Conservation (phyloP, 139 green algal genomes). For the Closterium sp. region DNA sequence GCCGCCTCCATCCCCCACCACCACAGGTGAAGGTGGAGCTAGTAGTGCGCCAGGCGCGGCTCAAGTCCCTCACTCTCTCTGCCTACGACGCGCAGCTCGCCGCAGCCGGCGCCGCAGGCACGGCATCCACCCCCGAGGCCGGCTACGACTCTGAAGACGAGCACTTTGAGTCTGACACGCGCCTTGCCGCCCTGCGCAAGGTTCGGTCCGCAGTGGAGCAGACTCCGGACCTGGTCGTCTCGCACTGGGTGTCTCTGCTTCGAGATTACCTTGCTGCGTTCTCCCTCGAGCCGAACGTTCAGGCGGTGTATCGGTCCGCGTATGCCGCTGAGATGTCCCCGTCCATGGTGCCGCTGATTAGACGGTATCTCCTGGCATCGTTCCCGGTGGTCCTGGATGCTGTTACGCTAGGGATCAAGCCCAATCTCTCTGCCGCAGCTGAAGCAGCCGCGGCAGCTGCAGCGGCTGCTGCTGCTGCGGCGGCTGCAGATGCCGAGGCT, state of each 20-base stretch:
- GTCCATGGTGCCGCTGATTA: neutral
- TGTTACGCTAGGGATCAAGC: slow-evolving; percentile 17
- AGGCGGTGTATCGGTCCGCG: slow-evolving; percentile 6
- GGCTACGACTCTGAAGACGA: neutral
- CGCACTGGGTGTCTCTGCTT: slow-evolving; percentile 16
- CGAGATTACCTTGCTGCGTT: slow-evolving; percentile 23
- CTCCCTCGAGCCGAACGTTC: neutral
- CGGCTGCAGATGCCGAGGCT: neutral
- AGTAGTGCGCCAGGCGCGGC: neutral
- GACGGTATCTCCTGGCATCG: slow-evolving; percentile 4
- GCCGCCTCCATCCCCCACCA: neutral
- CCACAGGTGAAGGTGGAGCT: slow-evolving; percentile 21
- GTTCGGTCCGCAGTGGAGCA: neutral
- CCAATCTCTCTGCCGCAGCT: neutral
- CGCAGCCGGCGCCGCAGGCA: neutral
- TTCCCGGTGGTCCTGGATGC: slow-evolving; percentile 26
- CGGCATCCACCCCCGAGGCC: neutral
- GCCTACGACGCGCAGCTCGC: neutral
- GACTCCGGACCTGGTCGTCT: neutral
- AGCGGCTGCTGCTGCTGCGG: neutral
- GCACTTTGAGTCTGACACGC: neutral
- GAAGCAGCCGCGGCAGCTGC: neutral
- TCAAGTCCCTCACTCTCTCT: slow-evolving; percentile 14
- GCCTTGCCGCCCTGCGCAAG: neutral
- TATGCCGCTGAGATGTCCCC: slow-evolving; percentile 8